Conservation (phyloP, 2,329 filamentous ascomycete species). For the Aspergillus latus region DNA sequence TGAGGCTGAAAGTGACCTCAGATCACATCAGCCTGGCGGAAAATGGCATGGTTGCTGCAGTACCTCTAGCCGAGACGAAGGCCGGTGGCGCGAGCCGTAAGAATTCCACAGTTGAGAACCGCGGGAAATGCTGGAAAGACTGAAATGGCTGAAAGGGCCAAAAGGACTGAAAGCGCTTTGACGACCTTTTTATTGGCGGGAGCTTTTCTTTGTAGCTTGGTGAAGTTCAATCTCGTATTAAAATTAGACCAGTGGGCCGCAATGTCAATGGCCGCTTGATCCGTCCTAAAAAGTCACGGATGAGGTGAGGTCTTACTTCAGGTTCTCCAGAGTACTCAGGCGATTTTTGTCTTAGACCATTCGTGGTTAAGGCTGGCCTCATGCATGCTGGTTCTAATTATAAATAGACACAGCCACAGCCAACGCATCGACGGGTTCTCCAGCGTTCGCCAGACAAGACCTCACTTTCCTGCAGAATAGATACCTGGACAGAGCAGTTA, state of each 20-base stretch:
- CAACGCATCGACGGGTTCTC: not conserved
- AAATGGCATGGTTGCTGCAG: not conserved
- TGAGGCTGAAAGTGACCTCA: conserved; percentile 9
- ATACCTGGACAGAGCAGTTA: not conserved
- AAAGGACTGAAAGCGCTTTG: not conserved
- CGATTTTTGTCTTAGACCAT: not conserved
- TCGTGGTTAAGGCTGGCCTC: not conserved
- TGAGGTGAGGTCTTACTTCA: conserved; percentile 1
- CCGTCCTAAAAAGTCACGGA: not conserved
- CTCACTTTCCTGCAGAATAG: too few species aligned
- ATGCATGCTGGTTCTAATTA: conserved; percentile 6
- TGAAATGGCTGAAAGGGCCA: not conserved
- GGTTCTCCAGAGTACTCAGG: not conserved
- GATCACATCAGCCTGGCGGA: conserved; percentile 1
- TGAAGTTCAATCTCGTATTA: not conserved
- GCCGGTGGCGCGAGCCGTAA: not conserved
- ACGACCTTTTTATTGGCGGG: not conserved
- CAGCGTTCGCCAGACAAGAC: not conserved
- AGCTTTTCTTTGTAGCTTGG: not conserved
- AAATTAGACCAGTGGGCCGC: not conserved
- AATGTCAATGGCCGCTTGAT: not conserved
- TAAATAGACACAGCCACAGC: not conserved
- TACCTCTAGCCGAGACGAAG: not conserved
- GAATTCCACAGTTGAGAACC: too few species aligned
- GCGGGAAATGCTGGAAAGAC: not conserved